These are phyloP conservation scores for Vaccinium myrtillus DNA, from an alignment of 148 eudicot species.

Conservation along the genomic window DNA sequence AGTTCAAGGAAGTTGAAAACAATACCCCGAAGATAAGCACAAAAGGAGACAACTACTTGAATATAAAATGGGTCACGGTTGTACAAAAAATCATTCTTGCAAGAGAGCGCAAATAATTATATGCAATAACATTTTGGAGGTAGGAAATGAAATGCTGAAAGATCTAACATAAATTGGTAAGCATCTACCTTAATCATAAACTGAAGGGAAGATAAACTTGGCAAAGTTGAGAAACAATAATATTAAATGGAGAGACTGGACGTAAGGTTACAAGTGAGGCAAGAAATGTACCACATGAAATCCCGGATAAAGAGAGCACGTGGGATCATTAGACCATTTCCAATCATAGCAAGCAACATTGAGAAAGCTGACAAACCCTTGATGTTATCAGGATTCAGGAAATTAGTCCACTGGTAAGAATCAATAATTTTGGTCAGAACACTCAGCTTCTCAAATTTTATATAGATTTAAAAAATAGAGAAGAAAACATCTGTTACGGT, in stretches of 20 bases:
- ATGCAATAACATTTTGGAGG: neutral
- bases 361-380: constrained; percentile 89
- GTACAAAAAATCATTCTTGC: neutral
- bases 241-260: neutral
- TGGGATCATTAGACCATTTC: constrained; percentile 94
- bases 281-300: constrained; percentile 78
- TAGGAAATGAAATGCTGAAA: neutral
- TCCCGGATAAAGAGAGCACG: constrained; percentile 90
- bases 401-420: constrained; percentile 84
- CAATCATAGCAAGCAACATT: constrained; percentile 92
- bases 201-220: neutral
- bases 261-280: constrained; percentile 8
- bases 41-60: neutral
- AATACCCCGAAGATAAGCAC: neutral
- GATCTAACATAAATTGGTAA: neutral
- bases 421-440: constrained; percentile 8
- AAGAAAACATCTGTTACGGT: constrained; percentile 40
- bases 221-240: neutral
- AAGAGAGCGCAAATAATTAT: neutral
- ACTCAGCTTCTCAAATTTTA: neutral
- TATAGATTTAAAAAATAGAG: neutral
- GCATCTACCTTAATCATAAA: neutral
- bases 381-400: constrained; percentile 85
- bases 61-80: neutral
- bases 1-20: neutral